Evolutionary conservation across 768 basidiomycete species (phyloP), one percentile per base, ranked within the genome.

Genomic region (Boletus insuetus): DNA sequence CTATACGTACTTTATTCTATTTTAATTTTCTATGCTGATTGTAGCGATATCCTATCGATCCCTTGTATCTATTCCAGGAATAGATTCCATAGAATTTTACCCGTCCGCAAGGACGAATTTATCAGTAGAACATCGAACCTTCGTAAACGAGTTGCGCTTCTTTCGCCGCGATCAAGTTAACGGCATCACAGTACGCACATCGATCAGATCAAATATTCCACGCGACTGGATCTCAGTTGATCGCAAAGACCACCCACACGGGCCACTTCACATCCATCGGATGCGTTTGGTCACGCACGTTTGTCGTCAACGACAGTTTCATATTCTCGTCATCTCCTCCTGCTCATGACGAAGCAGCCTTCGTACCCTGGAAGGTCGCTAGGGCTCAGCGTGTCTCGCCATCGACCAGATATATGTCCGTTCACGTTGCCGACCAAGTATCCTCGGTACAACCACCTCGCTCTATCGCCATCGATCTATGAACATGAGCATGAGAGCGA

Each of bases 371-470:
- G 72, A 29, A 79, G 73, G 31, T 80, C 72, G 11, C 78, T 69
- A 0, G 84, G 82, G 46, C 84, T 92, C 43, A 90, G 69, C 4
- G 88, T 89, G 64, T 96, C 94, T 58, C 93, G 77, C 93, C 93
- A 96, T 44, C 93, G 78, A 34, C 94, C 93, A 17, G 89, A 84
- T 35, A 93, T 69, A 64, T 85, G 84, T 11, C 89, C 87, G 56
- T 87, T 76, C 17, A 72, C 69, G 53, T 83, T 80, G 8, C 89
- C 89, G 37, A 91, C 80, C 47, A 93, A 75, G 69, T 90, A 93
- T 12, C 91, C 91, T 46, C 91, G 80, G 69, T 94, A 94, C 22
- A 93, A 72, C 92, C 92, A 94, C 62, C 79, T 83, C 12, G 91
- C 92, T 54, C 93, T 78, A 53, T 86, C 86, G 24, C 80, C 83